Evolutionary conservation across 345 rosid species (phyloP).

Genomic region (Turnera subulata): DNA sequence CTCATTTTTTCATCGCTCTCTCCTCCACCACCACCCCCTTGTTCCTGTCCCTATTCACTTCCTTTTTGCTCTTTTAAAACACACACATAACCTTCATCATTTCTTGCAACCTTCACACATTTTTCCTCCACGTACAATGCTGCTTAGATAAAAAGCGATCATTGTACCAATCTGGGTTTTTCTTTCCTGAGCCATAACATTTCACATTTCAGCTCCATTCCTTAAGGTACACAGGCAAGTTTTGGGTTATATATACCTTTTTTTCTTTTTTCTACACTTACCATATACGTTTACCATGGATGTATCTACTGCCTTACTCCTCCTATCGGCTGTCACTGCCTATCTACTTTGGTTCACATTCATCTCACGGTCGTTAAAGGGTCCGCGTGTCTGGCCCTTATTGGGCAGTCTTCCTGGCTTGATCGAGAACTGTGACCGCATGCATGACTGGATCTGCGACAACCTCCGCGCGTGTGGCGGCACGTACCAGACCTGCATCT

Average conservation of each 20-base stretch:
- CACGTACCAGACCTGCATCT: constrained; percentile 96
- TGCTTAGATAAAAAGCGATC: not conserved
- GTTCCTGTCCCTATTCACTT: constrained; percentile 1
- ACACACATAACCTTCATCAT: too few relatives aligned
- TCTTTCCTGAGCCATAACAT: not conserved
- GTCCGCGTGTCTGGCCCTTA: constrained; percentile 91
- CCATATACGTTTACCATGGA: constrained; percentile 38
- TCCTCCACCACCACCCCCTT: not conserved
- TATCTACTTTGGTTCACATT: constrained; percentile 84
- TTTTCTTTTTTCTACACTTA: not conserved
- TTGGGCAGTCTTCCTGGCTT: constrained; percentile 92
- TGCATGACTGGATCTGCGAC: constrained; percentile 98
- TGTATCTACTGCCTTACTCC: constrained; percentile 49
- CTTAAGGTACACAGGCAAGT: not conserved
- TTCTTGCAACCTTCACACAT: not conserved
- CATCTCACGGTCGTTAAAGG: constrained; percentile 73
- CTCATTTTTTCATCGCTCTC: not conserved
- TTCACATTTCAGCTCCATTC: constrained; percentile 1
- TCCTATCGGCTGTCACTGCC: constrained; percentile 60
- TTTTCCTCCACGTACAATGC: not conserved
- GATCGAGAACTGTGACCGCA: constrained; percentile 75
- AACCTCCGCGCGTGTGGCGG: constrained; percentile 91
- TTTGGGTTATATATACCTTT: not conserved
- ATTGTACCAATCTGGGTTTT: constrained; percentile 3
- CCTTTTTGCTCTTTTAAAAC: not conserved